phyloP scores from a whole-genome alignment of 2,329 filamentous ascomycete genomes.

The Parafenestella ontariensis region DNA sequence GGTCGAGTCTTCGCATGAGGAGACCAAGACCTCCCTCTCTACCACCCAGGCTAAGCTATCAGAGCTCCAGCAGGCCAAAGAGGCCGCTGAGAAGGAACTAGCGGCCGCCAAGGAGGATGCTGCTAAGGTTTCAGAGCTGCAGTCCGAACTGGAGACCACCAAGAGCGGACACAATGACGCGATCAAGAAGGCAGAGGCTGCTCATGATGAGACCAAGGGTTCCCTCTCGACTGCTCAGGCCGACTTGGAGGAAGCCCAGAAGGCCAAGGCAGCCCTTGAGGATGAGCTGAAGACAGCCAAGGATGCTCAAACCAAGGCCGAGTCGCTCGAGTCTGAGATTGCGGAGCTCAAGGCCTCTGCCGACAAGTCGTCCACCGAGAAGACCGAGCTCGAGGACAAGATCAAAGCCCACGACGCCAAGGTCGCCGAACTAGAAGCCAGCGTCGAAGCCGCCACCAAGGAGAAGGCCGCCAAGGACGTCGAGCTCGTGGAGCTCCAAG shows the following conservation, averaged over 20 bases:
- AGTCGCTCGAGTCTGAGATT: constrained; percentile 23
- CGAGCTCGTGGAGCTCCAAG: constrained; percentile 23
- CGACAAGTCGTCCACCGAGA: constrained; percentile 30
- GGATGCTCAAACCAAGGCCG: constrained; percentile 19
- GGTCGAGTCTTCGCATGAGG: constrained; percentile 12
- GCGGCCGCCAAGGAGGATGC: constrained; percentile 13
- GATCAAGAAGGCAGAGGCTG: constrained; percentile 10
- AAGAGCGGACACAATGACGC: constrained; percentile 5
- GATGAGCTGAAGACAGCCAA: constrained; percentile 27
- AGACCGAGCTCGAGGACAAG: constrained; percentile 30
- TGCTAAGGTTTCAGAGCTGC: constrained; percentile 9
- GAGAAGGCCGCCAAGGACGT: constrained; percentile 23
- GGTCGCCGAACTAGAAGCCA: constrained; percentile 28
- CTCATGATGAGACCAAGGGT: constrained; percentile 21
- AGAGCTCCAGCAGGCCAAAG: constrained; percentile 10
- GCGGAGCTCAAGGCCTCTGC: constrained; percentile 31
- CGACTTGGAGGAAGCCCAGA: constrained; percentile 8
- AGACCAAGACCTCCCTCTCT: constrained; percentile 25
- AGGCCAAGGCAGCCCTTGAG: constrained; percentile 19
- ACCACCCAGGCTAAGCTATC: constrained; percentile 7
- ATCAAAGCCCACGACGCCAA: constrained; percentile 33
- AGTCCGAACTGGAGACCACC: constrained; percentile 10
- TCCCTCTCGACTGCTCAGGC: constrained; percentile 9
- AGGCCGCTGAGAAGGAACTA: constrained; percentile 11
- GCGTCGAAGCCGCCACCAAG: constrained; percentile 21